phyloP scores from a whole-genome alignment of 2,329 filamentous ascomycete genomes.

The Domatiomyces catenatus region DNA sequence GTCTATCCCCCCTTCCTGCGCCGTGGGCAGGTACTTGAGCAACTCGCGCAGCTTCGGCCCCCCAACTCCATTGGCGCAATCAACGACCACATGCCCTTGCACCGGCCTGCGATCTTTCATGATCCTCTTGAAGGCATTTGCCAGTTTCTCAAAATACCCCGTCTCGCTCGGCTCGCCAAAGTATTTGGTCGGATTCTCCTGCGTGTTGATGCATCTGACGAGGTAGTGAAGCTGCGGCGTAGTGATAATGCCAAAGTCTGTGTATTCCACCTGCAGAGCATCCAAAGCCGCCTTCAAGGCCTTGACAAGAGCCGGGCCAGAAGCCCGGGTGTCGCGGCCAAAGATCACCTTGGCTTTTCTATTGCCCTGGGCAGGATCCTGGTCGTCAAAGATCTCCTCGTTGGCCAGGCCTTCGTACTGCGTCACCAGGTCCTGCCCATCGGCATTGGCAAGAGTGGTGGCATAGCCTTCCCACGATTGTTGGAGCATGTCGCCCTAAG shows the following conservation, averaged over 20 bases:
- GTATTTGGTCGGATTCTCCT: conserved; percentile 59
- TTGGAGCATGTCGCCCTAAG: conserved; percentile 22
- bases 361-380: conserved; percentile 1
- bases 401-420: conserved; percentile 62
- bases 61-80: conserved; percentile 93
- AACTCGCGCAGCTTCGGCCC: conserved; percentile 79
- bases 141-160: conserved; percentile 90
- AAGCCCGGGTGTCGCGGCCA: conserved; percentile 83
- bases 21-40: conserved; percentile 62
- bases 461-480: conserved; percentile 81
- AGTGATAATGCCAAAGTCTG: conserved; percentile 81
- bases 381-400: conserved; percentile 49
- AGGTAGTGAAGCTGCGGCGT: conserved; percentile 98
- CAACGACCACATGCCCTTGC: conserved; percentile 61
- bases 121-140: conserved; percentile 66
- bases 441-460: conserved; percentile 75
- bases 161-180: conserved; percentile 81
- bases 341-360: conserved; percentile 68
- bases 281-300: conserved; percentile 67
- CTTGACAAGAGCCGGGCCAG: conserved; percentile 65
- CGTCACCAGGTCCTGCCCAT: conserved; percentile 57
- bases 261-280: conserved; percentile 56
- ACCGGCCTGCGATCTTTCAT: conserved; percentile 58
- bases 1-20: conserved; percentile 53
- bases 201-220: conserved; percentile 84